phyloP scores from a whole-genome alignment of 129 eudicot species.

The Pulicaria dysenterica region DNA sequence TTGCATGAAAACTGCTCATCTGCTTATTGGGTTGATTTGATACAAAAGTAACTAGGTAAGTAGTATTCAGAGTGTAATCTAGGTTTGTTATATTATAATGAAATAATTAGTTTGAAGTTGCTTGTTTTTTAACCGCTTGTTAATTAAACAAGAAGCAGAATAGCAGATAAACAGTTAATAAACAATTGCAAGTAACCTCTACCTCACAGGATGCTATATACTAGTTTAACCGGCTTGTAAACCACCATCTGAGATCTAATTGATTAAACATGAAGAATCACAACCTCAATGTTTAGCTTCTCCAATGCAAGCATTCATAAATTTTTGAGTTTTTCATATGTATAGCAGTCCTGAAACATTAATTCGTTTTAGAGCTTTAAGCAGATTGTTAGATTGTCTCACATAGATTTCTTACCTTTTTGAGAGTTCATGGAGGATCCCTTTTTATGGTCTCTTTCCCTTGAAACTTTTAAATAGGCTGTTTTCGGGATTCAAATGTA shows the following conservation, averaged over 20 bases:
- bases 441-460: background rate
- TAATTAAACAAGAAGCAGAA: too few species aligned
- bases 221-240: background rate
- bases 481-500: too few species aligned
- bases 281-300: background rate
- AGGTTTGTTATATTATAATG: too few species aligned
- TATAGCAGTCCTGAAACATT: background rate
- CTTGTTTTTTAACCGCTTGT: too few species aligned
- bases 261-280: conserved; percentile 16
- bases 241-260: background rate
- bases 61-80: too few species aligned
- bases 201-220: background rate
- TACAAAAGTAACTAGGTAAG: too few species aligned
- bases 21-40: too few species aligned
- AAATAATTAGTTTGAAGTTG: too few species aligned
- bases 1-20: too few species aligned
- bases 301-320: background rate
- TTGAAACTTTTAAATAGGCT: background rate
- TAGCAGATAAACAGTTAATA: too few species aligned
- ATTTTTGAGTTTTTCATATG: background rate
- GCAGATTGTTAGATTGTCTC: background rate
- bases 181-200: background rate
- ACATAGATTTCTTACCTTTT: background rate
- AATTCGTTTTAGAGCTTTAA: background rate
- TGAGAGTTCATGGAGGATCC: background rate